Evolutionary conservation across 1,139 yeast genomes (phyloP).

Genomic region (Lodderomyces pseudojiufengensis): DNA sequence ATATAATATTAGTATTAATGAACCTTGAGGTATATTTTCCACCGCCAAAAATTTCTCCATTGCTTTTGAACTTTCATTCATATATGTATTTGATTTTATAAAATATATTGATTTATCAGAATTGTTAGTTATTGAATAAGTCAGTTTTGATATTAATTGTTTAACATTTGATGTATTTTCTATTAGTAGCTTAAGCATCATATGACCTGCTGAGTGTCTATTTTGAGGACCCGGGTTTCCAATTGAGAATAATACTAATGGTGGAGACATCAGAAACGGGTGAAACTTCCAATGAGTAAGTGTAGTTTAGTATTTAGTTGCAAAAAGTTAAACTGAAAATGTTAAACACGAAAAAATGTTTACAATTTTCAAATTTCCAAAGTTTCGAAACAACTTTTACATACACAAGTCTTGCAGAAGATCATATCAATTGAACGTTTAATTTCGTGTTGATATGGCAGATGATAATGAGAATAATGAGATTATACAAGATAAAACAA

Average conservation of each 20-base stretch:
- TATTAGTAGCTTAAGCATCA: constrained; percentile 27
- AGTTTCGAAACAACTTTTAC: too few relatives aligned
- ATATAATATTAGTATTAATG: constrained; percentile 26
- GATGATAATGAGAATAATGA: neutral
- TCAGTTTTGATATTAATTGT: constrained; percentile 19
- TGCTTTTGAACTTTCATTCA: constrained; percentile 40
- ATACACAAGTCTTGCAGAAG: too few relatives aligned
- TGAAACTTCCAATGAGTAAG: neutral
- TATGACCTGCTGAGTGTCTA: constrained; percentile 42
- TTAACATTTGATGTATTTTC: constrained; percentile 20
- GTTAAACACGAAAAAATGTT: too few relatives aligned
- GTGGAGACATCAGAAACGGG: neutral
- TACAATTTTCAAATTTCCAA: too few relatives aligned
- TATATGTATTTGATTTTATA: constrained; percentile 37
- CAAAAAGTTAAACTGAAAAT: neutral
- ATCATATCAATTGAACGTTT: too few relatives aligned
- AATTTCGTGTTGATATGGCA: too few relatives aligned
- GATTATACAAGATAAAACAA: neutral
- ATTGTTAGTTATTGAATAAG: constrained; percentile 23
- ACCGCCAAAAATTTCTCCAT: constrained; percentile 22
- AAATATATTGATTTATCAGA: constrained; percentile 22
- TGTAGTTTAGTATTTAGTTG: neutral
- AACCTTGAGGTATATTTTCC: constrained; percentile 11
- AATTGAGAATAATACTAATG: constrained; percentile 32
- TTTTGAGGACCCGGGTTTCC: constrained; percentile 43